Conservation (phyloP, 2,329 filamentous ascomycete genomes). For the Lecanicillium sp. region DNA sequence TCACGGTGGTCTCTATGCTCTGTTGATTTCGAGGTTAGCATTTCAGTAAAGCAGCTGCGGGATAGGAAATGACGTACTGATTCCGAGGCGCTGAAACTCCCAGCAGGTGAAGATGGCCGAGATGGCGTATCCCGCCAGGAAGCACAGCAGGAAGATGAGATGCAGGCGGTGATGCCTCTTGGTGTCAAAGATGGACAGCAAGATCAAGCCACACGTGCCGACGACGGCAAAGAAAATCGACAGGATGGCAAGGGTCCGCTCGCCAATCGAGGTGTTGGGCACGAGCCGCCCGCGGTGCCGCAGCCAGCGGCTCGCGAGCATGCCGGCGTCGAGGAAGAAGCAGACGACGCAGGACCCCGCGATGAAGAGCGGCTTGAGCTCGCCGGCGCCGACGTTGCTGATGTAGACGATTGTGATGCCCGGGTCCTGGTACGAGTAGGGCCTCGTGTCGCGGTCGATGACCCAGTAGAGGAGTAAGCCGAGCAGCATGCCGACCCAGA, state of each 20-base stretch:
- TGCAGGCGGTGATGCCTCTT: slow-evolving; percentile 61
- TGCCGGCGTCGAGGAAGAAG: slow-evolving; percentile 73
- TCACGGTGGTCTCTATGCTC: slow-evolving; percentile 69
- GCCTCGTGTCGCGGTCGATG: slow-evolving; percentile 44
- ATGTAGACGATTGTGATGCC: slow-evolving; percentile 64
- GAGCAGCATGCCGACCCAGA: slow-evolving; percentile 63
- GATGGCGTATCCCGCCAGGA: slow-evolving; percentile 80
- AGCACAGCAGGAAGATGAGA: slow-evolving; percentile 70
- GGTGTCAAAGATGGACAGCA: slow-evolving; percentile 83
- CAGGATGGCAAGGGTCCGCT: slow-evolving; percentile 57
- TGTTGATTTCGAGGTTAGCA: too few species aligned
- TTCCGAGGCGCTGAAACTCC: slow-evolving; percentile 82
- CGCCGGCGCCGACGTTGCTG: slow-evolving; percentile 55
- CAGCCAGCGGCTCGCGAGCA: slow-evolving; percentile 77
- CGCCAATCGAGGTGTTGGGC: slow-evolving; percentile 57
- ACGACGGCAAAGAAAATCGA: slow-evolving; percentile 63
- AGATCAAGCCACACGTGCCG: slow-evolving; percentile 74
- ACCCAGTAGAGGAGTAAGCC: slow-evolving; percentile 67
- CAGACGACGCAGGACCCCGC: slow-evolving; percentile 65
- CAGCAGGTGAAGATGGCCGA: slow-evolving; percentile 83
- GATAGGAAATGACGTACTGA: slow-evolving; percentile 42
- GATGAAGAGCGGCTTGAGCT: slow-evolving; percentile 73
- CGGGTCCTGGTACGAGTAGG: slow-evolving; percentile 55
- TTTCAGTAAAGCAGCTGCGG: not conserved
- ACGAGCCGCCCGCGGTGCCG: slow-evolving; percentile 74